Base-by-base conservation (phyloP, 1,284 basidiomycete genomes). In the Trametes hirsuta region DNA sequence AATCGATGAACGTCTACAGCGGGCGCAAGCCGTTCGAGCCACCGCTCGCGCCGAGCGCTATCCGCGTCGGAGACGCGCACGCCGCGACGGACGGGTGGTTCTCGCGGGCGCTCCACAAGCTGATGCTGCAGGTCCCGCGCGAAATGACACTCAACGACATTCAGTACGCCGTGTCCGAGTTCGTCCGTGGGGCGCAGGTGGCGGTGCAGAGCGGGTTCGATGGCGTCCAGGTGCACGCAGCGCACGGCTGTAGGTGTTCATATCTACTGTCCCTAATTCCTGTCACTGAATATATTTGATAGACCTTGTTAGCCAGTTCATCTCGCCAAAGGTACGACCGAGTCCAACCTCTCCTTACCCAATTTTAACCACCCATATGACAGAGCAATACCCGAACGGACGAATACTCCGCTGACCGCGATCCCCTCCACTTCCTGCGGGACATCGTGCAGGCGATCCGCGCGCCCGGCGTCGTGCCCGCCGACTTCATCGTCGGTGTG, bases 271-370 rank as follows among this genome's bases (percentile, higher is more conserved):
- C 22, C 9, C 40, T 37, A 25, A 18, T 22, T 34, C n/a, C n/a
- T n/a, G 18, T 25, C 40, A 12, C 12, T 12, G 21, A 60, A 65
- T 47, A 66, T 35, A 9, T 24, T 48, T n/a, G 12, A 12, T 22
- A 94, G 88, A 97, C 73, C 81, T 97, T 18, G 77, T 98, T 15
- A 84, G 94, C 0, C 88, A 94, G 65, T 97, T 96, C 71, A 79
- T 98, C 41, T 94, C 88, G 4, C 84, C 86, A 1, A 87, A 90
- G 78, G 93, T 92, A 65, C 49, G 76, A 47, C 5, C 18, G 35
- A 11, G 18, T 6, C 12, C n/a, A 6, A n/a, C 22, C 30, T 6
- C 18, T 18, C 30, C 41, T 15, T 15, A 12, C 8, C 30, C 25
- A 30, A 39, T 11, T 18, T 6, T 15, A 10, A 44, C 30, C 53